These are phyloP conservation scores for Syzygium oleosum DNA, from an alignment of 345 rosid genomes.

Conservation along the genomic window DNA sequence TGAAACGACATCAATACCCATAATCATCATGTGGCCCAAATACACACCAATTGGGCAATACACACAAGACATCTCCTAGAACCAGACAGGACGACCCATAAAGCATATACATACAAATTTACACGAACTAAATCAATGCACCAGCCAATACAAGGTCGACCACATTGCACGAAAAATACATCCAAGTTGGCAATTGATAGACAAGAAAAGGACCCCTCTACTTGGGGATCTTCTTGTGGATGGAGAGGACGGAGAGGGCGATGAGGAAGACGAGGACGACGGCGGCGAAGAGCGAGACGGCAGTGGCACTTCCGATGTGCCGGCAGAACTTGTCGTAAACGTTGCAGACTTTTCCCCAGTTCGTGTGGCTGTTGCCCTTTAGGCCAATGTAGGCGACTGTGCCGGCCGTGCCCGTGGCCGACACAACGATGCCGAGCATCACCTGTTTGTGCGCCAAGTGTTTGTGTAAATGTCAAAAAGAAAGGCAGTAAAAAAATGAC, in stretches of 20 bases:
- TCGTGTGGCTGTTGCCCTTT: constrained; percentile 19
- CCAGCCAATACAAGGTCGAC: neutral
- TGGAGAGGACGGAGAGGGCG: constrained; percentile 13
- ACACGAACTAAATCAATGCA: neutral
- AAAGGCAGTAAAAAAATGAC: neutral
- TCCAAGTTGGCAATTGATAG: neutral
- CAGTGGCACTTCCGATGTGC: constrained; percentile 14
- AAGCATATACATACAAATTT: neutral
- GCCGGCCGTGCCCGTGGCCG: constrained; percentile 28
- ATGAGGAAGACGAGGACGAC: constrained; percentile 20
- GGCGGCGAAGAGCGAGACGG: constrained; percentile 15
- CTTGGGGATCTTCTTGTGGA: constrained; percentile 8
- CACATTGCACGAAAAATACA: neutral
- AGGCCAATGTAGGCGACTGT: constrained; percentile 24
- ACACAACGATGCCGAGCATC: constrained; percentile 18
- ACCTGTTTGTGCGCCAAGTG: neutral
- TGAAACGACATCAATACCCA: neutral
- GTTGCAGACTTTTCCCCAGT: constrained; percentile 20
- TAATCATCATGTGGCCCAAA: neutral
- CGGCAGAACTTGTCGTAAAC: constrained; percentile 21
- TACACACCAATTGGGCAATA: neutral
- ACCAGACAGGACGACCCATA: neutral
- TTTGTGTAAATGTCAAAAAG: neutral
- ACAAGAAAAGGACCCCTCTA: neutral
- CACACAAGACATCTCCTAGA: neutral